Evolutionary conservation across 2,329 filamentous ascomycete species (phyloP).

Genomic region (Monilinia vaccinii-corymbosi): DNA sequence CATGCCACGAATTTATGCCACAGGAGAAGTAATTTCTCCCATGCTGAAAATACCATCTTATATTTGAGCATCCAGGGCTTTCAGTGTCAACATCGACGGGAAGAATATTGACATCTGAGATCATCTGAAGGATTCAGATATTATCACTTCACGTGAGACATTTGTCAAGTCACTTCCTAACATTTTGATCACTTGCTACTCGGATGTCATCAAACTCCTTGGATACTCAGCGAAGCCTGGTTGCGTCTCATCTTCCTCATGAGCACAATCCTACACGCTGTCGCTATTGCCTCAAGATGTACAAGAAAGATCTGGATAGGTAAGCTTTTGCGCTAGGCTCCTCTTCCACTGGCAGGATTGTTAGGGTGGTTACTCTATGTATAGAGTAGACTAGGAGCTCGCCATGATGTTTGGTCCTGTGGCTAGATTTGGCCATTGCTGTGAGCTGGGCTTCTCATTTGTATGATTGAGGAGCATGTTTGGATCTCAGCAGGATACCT

Average conservation of each 20-base stretch:
- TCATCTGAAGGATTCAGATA: not conserved
- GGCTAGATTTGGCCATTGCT: not conserved
- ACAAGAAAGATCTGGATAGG: no score
- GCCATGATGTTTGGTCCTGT: not conserved
- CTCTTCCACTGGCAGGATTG: not conserved
- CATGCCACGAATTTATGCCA: not conserved
- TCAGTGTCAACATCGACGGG: not conserved
- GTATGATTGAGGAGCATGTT: not conserved
- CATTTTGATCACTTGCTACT: no score
- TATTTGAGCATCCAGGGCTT: not conserved
- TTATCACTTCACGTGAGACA: no score
- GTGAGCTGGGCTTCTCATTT: not conserved
- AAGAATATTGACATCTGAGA: not conserved
- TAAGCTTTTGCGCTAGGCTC: not conserved
- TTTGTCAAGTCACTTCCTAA: not conserved
- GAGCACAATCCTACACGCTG: not conserved
- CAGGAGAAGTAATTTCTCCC: no score
- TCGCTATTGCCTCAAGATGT: not conserved
- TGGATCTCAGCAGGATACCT: not conserved
- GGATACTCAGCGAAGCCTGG: not conserved
- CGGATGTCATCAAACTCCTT: not conserved
- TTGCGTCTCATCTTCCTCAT: not conserved
- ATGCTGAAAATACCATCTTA: not conserved
- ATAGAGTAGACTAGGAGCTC: not conserved
- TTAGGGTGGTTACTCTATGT: not conserved